Conservation (phyloP, 352 stramenopile species). For the Phytophthora litchii region DNA sequence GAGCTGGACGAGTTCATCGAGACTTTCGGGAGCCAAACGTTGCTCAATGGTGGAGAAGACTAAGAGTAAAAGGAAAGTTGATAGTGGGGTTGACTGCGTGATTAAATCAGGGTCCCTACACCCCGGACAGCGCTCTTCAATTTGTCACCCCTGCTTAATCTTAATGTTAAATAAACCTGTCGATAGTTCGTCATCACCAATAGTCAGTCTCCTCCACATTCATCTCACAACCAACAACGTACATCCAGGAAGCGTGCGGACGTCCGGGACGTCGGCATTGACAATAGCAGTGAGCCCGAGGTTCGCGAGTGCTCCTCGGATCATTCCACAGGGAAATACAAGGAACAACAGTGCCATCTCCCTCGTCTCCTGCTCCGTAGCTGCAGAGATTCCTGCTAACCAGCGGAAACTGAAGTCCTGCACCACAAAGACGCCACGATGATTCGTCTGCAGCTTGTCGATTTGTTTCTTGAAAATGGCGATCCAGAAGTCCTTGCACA, state of each 20-base stretch:
- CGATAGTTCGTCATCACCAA: conserved; percentile 8
- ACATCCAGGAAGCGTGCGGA: conserved; percentile 92
- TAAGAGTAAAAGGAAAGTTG: conserved; percentile 12
- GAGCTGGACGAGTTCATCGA: conserved; percentile 91
- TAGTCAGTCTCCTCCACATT: background rate
- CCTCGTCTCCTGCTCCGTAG: conserved; percentile 80
- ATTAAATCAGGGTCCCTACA: conserved; percentile 16
- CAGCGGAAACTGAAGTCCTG: conserved; percentile 96
- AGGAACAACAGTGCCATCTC: conserved; percentile 94
- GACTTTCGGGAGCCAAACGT: conserved; percentile 66
- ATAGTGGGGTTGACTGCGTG: conserved; percentile 10
- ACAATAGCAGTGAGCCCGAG: conserved; percentile 95
- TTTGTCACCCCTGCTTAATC: conserved; percentile 71
- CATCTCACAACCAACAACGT: conserved; percentile 31
- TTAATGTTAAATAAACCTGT: conserved; percentile 93
- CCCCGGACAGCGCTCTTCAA: conserved; percentile 13
- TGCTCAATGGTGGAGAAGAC: conserved; percentile 24
- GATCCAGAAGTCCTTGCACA: conserved; percentile 99
- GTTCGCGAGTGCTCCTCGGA: conserved; percentile 94
- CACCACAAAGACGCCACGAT: conserved; percentile 94
- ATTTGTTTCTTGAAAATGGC: conserved; percentile 98
- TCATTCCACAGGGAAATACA: conserved; percentile 95
- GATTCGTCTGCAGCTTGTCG: conserved; percentile 98
- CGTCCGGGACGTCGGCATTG: conserved; percentile 94
- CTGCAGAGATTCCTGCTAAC: conserved; percentile 85